A percentile compares a stretch with the other conserved stretches of the same genome.
phyloP scores from a whole-genome alignment of 345 rosid species.

The Leavenworthia alabamica region DNA sequence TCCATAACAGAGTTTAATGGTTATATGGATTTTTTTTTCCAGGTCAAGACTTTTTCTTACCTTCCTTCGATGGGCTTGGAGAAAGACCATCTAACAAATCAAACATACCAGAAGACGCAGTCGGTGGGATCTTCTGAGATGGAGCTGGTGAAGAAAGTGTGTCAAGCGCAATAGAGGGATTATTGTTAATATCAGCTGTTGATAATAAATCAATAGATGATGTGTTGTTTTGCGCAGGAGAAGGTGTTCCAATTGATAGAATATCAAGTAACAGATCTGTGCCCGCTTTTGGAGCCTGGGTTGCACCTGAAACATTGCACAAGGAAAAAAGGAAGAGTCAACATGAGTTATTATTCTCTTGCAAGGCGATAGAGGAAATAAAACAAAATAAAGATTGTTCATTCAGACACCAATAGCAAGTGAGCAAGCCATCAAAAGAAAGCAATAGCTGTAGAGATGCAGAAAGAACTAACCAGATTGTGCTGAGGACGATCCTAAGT shows the following conservation, averaged over 20 bases:
- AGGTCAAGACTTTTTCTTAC: constrained; percentile 34
- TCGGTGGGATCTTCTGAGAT: constrained; percentile 33
- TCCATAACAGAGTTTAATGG: constrained; percentile 4
- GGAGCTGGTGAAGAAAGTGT: constrained; percentile 42
- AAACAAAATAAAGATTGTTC: not conserved
- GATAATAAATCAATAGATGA: constrained; percentile 56
- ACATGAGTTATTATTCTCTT: not conserved
- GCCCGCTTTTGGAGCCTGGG: constrained; percentile 62
- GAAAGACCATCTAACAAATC: constrained; percentile 86
- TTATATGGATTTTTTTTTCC: constrained; percentile 3
- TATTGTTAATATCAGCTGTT: constrained; percentile 39
- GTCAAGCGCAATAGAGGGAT: constrained; percentile 39
- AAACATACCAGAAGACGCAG: constrained; percentile 48
- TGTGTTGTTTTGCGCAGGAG: constrained; percentile 54
- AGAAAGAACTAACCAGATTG: constrained; percentile 53
- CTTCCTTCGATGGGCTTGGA: constrained; percentile 51
- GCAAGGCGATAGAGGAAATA: not conserved
- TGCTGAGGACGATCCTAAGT: constrained; percentile 47
- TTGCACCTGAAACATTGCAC: constrained; percentile 36
- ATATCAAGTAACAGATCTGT: constrained; percentile 82
- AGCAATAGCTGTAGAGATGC: not conserved
- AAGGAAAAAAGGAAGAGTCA: not conserved
- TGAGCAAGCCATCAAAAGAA: not conserved
- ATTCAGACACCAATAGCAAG: not conserved
- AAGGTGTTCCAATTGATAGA: constrained; percentile 70